Evolutionary conservation across 345 rosid genomes (phyloP), one percentile per base, ranked within the genome.

Genomic region (Salix exigua): DNA sequence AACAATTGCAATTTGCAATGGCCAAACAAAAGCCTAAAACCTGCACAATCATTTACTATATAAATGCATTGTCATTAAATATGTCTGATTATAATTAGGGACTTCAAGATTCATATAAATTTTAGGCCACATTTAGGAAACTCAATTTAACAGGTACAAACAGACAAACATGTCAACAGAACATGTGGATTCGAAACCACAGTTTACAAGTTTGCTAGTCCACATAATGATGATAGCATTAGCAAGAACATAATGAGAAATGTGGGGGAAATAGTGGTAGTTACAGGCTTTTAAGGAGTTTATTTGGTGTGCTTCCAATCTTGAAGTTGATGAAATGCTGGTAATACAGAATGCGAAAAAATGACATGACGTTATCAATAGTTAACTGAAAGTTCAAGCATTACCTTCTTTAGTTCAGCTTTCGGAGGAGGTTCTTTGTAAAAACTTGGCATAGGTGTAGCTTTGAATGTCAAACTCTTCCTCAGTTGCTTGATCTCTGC

Each of bases 351-450:
- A 61, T n/a, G 60, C 30, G 23, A 50, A 77, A 60, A 62, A 26
- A 53, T 16, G 17, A 63, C 62, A 72, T 31, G 55, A 65, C 44
- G 33, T 55, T 33, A 55, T 35, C 60, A 62, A 26, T 14, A 11
- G 50, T 55, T 16, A 48, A 23, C 23, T 13, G 66, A 38, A 6
- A 68, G 10, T 65, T 28, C 17, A 23, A 17, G 17, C 31, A 17
- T 71, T 77, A 81, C 84, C 84, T 77, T 81, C 50, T 81, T 81
- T 30, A 81, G 68, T 70, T 81, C 81, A 26, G 60, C 78, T 74
- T 77, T 81, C 31, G 84, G 76, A 53, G 81, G 81, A 65, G 84
- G 84, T 38, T 81, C 84, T 48, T 81, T 81, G 46, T 81, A 81
- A 65, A 81, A 81, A 48, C 23, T 74, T 21, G 84, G 84, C 84